Evolutionary conservation across 768 basidiomycete species (phyloP), one percentile per base, ranked within the genome.

Genomic region (Hericium erinaceus): DNA sequence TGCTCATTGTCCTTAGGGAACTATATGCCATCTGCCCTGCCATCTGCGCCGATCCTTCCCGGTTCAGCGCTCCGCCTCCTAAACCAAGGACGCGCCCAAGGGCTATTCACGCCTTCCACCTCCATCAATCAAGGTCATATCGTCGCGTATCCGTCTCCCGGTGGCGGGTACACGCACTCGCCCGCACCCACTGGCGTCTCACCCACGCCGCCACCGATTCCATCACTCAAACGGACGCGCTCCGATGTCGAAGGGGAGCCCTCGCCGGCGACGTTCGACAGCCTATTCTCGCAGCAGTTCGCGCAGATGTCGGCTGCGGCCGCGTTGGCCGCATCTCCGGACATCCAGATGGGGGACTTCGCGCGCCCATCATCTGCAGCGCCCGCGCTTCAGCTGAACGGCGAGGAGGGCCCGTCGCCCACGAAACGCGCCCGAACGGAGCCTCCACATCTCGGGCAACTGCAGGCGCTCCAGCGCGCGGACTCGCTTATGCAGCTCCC

Each of bases 71-170:
- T 92, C 52, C 85, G 88, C 55, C 77, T 92, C 48, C 77, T 92
- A 48, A 87, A 90, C 66, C 89, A 92, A 77, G 89, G 89, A 59
- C 83, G 89, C 59, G 89, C 89, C 0, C 89, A 91, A 73, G 89
- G 89, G 58, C 77, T 92, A 28, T 91, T 91, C 68, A 91, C 89
- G 24, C 89, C 89, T 3, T 89, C 89, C 20, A 90, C 91, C 10
- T 85, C 89, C 70, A 72, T 52, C 66, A 75, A 33, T 70, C 77
- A 62, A 74, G 79, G 56, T 68, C 74, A 53, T 38, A 41, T 63
- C 48, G 69, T 78, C 57, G 77, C 77, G 41, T 80, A 80, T 59
- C 72, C 73, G 33, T 79, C 84, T 39, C 84, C 84, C 52, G 75
- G 74, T 37, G 71, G 71, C 46, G 66, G 69, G n/a, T 80, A 80